Base-by-base conservation (phyloP, 768 basidiomycete genomes). In the Mycena polygramma region DNA sequence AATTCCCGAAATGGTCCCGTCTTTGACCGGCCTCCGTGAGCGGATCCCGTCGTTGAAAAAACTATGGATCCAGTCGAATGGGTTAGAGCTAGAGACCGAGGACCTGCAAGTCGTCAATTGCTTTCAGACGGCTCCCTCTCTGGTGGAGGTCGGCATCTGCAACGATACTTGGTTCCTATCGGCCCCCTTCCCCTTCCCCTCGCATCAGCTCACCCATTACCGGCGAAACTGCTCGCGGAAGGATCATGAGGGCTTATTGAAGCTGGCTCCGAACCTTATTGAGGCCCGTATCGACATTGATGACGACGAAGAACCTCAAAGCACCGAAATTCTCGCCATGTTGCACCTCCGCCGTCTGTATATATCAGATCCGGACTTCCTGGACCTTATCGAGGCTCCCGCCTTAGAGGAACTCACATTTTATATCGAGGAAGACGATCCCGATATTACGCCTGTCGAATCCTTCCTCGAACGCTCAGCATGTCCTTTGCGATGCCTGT, bases 201-300 rank as follows among this genome's bases (percentile, higher is more conserved):
- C 1, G n/a, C 51, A 64, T 9, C 55, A 58, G 14, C 69, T 70
- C 52, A 60, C 51, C 13, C 51, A 51, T 4, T 60, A 48, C 13
- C 8, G 46, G 3, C 26, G 46, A 13, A 24, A 48, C n/a, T 22
- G 49, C 36, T 37, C 63, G 2, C 60, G 63, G 63, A 35, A 55
- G 4, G 22, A 10, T 9, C 69, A 70, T 30, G 10, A 6, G 6
- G 20, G 14, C 17, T 13, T 70, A 9, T 48, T 70, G 39, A 64
- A 46, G 36, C 41, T 59, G 7, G 63, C 49, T 4, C 30, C 19
- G 4, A 57, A 63, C 63, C 55, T 69, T 6, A 49, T 64, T 11
- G 57, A 69, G 24, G 62, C 26, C 10, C 30, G 17, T 15, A 53
- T 69, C 37, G 19, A 2, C 7, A 30, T 64, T 19, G 4, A 1